Evolutionary conservation across 83 land plant genomes (phyloP).

Genomic region (Larix sibirica): DNA sequence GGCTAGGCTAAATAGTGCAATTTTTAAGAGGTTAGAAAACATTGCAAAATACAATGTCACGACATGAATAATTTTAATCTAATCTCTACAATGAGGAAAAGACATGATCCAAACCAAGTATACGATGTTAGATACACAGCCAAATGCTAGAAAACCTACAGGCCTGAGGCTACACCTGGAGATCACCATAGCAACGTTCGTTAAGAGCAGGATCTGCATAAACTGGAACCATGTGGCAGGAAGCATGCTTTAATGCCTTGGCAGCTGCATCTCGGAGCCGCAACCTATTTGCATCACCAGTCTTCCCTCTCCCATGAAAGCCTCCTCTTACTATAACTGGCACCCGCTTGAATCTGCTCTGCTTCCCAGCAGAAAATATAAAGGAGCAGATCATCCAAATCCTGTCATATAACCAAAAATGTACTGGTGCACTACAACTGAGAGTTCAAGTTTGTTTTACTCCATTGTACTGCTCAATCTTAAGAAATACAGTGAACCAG

Average conservation of each 20-base stretch:
- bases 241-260: constrained; percentile 51
- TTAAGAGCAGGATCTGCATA: constrained; percentile 63
- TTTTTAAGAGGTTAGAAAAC: background rate
- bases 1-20: background rate
- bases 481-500: background rate
- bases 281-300: constrained; percentile 53
- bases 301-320: constrained; percentile 54
- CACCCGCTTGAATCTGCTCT: constrained; percentile 52
- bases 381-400: constrained; percentile 16
- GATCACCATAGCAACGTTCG: constrained; percentile 61
- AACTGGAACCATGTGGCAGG: constrained; percentile 55
- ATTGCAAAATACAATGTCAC: background rate
- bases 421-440: constrained; percentile 3
- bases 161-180: constrained; percentile 28
- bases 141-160: background rate
- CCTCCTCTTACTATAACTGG: constrained; percentile 57
- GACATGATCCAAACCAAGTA: background rate
- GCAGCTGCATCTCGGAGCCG: constrained; percentile 56
- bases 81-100: background rate
- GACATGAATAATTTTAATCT: background rate
- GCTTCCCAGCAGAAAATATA: constrained; percentile 11
- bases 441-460: background rate
- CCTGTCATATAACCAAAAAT: background rate
- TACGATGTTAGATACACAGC: background rate
- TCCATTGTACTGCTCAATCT: background rate